Base-by-base conservation (phyloP, 257 asterid genomes). In the Buddleja alternifolia region DNA sequence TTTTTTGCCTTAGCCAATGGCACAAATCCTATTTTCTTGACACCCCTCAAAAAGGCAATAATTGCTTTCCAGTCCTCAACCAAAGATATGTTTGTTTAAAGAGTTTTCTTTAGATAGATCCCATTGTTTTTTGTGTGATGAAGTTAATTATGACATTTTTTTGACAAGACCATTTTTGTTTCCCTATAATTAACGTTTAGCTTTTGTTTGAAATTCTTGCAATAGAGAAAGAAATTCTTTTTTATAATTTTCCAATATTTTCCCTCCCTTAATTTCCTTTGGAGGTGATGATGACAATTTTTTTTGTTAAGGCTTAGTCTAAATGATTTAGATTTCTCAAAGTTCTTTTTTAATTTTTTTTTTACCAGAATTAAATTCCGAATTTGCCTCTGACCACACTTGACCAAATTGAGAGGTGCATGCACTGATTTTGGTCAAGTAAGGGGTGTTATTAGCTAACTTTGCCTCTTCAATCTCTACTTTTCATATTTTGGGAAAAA, bases 351-450 rank as follows among this genome's bases (percentile, higher is more conserved):
- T n/a, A n/a, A n/a, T n/a, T n/a, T n/a, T n/a, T n/a, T n/a, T n/a
- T n/a, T n/a, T n/a, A n/a, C n/a, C n/a, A 15, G 53, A 46, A 36
- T 40, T 11, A 16, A 53, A 52, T 15, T 55, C 20, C 54, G 41
- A 54, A 23, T 55, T 67, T 48, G 63, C 42, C 20, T 16, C 45
- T 10, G 34, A 15, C 10, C 63, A 15, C 10, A 8, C 6, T 47
- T 8, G 17, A 67, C 67, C 12, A 42, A 0, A 16, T 19, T 1
- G 61, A 16, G 9, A 29, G 6, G 40, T 57, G 47, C 40, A 69
- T 69, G 20, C 67, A 69, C 50, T 65, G 58, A 16, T 25, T 48
- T 34, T n/a, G n/a, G n/a, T n/a, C n/a, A n/a, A n/a, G n/a, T n/a
- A n/a, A n/a, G n/a, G n/a, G n/a, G n/a, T n/a, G n/a, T n/a, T n/a